Base-by-base conservation (phyloP, 2,329 filamentous ascomycete species). In the Trichophyton benhamiae region DNA sequence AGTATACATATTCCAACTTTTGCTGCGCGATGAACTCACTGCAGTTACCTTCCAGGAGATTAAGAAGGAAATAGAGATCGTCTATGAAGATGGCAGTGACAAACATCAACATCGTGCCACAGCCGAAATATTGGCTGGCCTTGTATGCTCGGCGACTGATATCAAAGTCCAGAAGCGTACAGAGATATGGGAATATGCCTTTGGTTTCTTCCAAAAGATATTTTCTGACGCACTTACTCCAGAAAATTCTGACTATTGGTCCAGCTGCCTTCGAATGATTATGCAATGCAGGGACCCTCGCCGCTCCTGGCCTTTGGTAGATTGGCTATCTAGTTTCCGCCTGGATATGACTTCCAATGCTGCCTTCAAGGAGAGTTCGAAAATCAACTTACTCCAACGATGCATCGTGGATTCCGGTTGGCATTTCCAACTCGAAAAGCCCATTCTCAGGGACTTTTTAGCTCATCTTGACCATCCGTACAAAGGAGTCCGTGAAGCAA, bases 81-180 rank as follows among this genome's bases (percentile, higher is more conserved):
- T 95, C 0, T 97, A 90, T 69, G 92, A 87, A 13, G 92, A 99
- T 72, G 94, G 95, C 8, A 94, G 86, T 68, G 94, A 99, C 72
- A 96, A 96, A 75, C 94, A 99, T 72, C 92, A 99, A 72, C 94
- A 99, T 72, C 88, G 94, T 59, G 94, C 94, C 15, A 96, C 94
- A 1, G 84, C 94, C 0, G 94, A 99, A 75, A 96, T 99, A 61
- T 78, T 99, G 58, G 91, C 89, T 13, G 91, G 89, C 3, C 75
- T 99, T 68, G 79, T 99, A 27, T 85, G 86, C 15, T 89, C 89
- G 41, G 89, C 90, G 15, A 83, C 86, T 57, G 91, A 96, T 67
- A 85, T 90, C 30, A 85, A 86, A 4, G 78, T 85, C 3, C 84
- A 89, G 60, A 84, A 87, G 66, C 85, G 91, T 53, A 83, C 87